Evolutionary conservation across 2,329 filamentous ascomycete species (phyloP).

Genomic region (Scedosporium boydii): DNA sequence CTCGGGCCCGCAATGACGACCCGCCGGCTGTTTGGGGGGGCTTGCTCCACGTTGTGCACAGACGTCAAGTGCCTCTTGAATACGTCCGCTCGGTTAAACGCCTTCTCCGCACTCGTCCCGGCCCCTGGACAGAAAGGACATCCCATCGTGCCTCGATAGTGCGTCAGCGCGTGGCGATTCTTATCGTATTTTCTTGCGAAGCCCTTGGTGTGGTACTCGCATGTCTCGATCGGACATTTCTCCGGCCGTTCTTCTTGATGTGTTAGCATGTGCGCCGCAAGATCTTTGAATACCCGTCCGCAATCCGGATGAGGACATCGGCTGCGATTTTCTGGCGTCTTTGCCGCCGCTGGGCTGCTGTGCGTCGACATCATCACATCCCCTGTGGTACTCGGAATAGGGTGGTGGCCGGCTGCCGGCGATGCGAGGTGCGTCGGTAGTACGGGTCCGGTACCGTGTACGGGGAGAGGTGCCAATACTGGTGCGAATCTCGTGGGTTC

Average conservation of each 20-base stretch:
- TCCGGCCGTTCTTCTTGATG: conserved; percentile 90
- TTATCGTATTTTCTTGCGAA: conserved; percentile 98
- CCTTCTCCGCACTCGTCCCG: conserved; percentile 82
- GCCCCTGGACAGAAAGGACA: conserved; percentile 91
- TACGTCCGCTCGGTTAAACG: conserved; percentile 91
- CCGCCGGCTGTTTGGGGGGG: conserved; percentile 80
- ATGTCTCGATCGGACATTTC: conserved; percentile 88
- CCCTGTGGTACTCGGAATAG: not conserved
- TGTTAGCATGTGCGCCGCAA: conserved; percentile 88
- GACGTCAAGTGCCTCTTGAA: conserved; percentile 94
- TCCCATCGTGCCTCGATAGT: conserved; percentile 97
- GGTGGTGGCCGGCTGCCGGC: not conserved
- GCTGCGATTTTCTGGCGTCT: conserved; percentile 30
- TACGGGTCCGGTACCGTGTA: not conserved
- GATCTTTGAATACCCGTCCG: conserved; percentile 51
- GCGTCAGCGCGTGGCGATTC: conserved; percentile 89
- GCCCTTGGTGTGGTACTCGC: conserved; percentile 88
- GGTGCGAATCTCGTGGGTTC: not conserved
- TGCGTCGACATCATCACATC: conserved; percentile 3
- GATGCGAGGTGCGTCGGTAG: not conserved
- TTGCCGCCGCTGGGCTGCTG: conserved; percentile 18
- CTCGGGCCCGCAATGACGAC: conserved; percentile 33
- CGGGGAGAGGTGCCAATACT: not conserved
- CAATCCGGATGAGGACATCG: conserved; percentile 49
- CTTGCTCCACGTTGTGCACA: conserved; percentile 90